Evolutionary conservation across 1,284 basidiomycete species (phyloP).

Genomic region (Neotropicomus parvogracilis): DNA sequence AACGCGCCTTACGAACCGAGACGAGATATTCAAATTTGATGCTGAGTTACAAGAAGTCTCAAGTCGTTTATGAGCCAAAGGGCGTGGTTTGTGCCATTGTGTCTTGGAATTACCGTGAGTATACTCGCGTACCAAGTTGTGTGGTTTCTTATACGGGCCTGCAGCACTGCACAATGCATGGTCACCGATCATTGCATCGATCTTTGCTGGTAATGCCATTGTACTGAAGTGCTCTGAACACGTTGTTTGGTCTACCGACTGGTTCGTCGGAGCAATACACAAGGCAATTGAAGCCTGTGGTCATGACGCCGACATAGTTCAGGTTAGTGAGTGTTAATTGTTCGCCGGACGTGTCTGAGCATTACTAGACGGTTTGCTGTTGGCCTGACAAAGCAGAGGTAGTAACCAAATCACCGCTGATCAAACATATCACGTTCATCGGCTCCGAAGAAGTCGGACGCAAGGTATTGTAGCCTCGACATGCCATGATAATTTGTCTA

Average conservation of each 20-base stretch:
- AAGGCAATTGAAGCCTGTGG: conserved; percentile 75
- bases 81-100: conserved; percentile 92
- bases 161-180: conserved; percentile 88
- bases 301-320: conserved; percentile 78
- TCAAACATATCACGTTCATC: conserved; percentile 88
- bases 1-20: conserved; percentile 69
- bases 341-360: conserved; percentile 15
- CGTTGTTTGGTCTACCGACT: conserved; percentile 83
- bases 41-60: conserved; percentile 79
- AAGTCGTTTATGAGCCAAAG: conserved; percentile 89
- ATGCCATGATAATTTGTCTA: not conserved
- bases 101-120: conserved; percentile 89
- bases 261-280: conserved; percentile 77
- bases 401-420: conserved; percentile 74
- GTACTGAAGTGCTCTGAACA: conserved; percentile 93
- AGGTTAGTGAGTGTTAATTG: conserved; percentile 40
- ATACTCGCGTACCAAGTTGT: not conserved
- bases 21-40: conserved; percentile 71
- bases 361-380: conserved; percentile 71
- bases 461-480: conserved; percentile 49
- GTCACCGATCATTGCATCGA: conserved; percentile 85
- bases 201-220: conserved; percentile 89
- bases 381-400: conserved; percentile 83
- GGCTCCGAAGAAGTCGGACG: conserved; percentile 89
- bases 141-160: conserved; percentile 4